phyloP scores from a whole-genome alignment of 352 stramenopile species.

The Phytophthora idaei region DNA sequence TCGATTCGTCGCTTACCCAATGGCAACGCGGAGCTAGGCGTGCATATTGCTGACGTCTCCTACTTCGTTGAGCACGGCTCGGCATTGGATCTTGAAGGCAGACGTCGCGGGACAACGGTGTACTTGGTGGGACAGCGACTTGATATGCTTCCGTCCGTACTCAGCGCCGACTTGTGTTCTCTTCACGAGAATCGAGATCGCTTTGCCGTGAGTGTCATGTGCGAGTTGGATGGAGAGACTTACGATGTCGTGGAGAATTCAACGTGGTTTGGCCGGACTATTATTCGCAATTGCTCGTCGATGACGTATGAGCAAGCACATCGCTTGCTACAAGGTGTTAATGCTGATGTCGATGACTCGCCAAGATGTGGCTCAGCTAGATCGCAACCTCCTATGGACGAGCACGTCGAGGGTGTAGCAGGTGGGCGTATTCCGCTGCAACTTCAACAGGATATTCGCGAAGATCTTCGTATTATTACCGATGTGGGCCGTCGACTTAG shows the following conservation, averaged over 20 bases:
- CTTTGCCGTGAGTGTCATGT: conserved; percentile 92
- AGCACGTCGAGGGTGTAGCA: conserved; percentile 52
- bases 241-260: conserved; percentile 58
- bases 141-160: conserved; percentile 93
- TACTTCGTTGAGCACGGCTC: conserved; percentile 97
- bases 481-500: conserved; percentile 69
- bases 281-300: conserved; percentile 95
- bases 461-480: conserved; percentile 67
- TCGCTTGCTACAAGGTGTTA: conserved; percentile 66
- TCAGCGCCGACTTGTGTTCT: conserved; percentile 91
- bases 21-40: conserved; percentile 92
- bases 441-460: conserved; percentile 57
- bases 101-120: conserved; percentile 92
- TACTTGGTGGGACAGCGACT: conserved; percentile 96
- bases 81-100: conserved; percentile 95
- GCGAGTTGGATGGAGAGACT: conserved; percentile 83
- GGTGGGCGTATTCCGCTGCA: conserved; percentile 63
- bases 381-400: conserved; percentile 3
- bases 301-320: conserved; percentile 90
- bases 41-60: conserved; percentile 99
- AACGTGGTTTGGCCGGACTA: conserved; percentile 91
- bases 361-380: conserved; percentile 12
- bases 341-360: conserved; percentile 58
- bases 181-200: conserved; percentile 91
- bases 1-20: conserved; percentile 78